These are phyloP conservation scores for Allium sativum DNA, from an alignment of 106 monocot genomes.

Conservation along the genomic window DNA sequence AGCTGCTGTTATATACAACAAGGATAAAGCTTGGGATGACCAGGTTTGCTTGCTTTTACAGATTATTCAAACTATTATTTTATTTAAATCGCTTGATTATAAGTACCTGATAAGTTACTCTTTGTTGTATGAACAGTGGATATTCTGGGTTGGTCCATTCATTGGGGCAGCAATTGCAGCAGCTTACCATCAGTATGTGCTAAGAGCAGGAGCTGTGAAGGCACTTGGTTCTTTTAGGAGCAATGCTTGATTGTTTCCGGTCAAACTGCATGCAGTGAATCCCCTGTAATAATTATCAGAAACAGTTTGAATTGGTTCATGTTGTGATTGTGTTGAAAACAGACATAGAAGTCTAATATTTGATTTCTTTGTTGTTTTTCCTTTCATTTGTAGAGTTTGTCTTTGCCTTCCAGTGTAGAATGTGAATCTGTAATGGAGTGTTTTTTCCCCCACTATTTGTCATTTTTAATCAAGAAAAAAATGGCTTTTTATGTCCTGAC, in stretches of 20 bases:
- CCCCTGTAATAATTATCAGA: neutral
- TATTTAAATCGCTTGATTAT: neutral
- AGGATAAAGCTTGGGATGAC: constrained; percentile 40
- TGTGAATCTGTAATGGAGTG: neutral
- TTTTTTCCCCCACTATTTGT: neutral
- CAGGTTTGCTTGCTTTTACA: constrained; percentile 9
- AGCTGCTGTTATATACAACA: constrained; percentile 41
- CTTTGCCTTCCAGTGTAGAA: constrained; percentile 1
- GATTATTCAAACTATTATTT: neutral
- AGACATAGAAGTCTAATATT: neutral
- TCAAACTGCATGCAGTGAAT: neutral
- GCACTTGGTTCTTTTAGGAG: constrained; percentile 37
- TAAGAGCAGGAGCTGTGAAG: constrained; percentile 32
- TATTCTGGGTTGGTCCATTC: constrained; percentile 53
- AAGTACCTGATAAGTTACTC: neutral
- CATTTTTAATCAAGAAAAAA: neutral
- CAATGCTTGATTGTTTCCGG: neutral
- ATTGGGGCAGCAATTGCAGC: constrained; percentile 42
- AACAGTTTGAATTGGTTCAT: neutral
- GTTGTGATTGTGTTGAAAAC: neutral
- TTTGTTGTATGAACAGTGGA: constrained; percentile 35
- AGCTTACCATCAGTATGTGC: constrained; percentile 30
- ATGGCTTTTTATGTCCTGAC: neutral
- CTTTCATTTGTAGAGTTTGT: neutral
- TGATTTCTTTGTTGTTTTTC: neutral